These are phyloP conservation scores for Arthromyces matolae DNA, from an alignment of 768 basidiomycete genomes.

Conservation along the genomic window DNA sequence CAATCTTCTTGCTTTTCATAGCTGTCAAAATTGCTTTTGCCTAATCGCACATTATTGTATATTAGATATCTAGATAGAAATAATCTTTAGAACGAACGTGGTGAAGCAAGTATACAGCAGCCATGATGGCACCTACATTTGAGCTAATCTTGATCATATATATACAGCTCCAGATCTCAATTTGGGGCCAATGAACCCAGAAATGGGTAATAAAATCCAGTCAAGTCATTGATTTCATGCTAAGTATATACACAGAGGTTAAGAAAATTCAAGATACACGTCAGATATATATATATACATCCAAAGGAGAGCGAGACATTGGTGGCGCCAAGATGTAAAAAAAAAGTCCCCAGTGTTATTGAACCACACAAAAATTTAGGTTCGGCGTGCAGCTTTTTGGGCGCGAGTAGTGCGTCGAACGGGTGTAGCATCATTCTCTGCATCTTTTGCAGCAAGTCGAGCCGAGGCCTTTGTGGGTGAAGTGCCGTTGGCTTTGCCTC, in stretches of 20 bases:
- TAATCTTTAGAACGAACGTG: too few species aligned
- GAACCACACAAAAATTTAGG: not conserved
- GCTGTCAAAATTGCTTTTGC: not conserved
- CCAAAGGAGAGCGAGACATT: constrained; percentile 6
- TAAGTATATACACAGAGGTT: too few species aligned
- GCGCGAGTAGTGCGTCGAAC: constrained; percentile 33
- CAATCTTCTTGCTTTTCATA: constrained; percentile 1
- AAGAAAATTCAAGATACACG: too few species aligned
- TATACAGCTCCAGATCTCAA: too few species aligned
- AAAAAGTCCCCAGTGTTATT: not conserved
- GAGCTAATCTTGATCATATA: too few species aligned
- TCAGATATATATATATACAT: constrained; percentile 1
- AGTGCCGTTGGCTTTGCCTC: constrained; percentile 9
- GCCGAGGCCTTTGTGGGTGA: constrained; percentile 8
- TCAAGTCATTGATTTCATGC: not conserved
- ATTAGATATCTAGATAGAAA: constrained; percentile 9
- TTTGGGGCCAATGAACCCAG: too few species aligned
- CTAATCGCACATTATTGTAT: constrained; percentile 2
- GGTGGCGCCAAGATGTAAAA: constrained; percentile 1
- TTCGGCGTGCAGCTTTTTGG: constrained; percentile 26
- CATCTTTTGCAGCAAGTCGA: constrained; percentile 10
- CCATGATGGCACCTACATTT: too few species aligned
- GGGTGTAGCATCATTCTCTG: constrained; percentile 18
- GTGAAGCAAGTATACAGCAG: too few species aligned
- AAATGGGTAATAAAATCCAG: not conserved